These are phyloP conservation scores for Luvunga scandens DNA, from an alignment of 345 rosid genomes.

Conservation along the genomic window DNA sequence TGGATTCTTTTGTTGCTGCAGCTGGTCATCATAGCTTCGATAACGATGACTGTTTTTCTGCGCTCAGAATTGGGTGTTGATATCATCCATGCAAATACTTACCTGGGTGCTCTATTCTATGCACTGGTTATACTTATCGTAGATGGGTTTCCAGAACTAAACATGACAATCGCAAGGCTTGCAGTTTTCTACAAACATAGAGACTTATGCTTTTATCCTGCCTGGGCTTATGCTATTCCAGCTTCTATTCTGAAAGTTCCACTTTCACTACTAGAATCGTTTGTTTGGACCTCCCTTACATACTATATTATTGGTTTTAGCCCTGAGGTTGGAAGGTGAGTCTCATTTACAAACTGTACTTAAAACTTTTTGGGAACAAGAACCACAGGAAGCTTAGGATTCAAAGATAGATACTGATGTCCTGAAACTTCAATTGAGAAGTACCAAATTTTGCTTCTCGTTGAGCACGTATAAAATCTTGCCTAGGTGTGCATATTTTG, in stretches of 20 bases:
- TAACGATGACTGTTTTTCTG: slow-evolving; percentile 52
- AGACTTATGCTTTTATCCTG: slow-evolving; percentile 62
- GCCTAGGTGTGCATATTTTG: no score
- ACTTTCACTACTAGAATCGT: slow-evolving; percentile 39
- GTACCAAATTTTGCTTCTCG: neutral
- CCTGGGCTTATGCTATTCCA: slow-evolving; percentile 70
- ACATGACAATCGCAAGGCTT: slow-evolving; percentile 56
- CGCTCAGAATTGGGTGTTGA: slow-evolving; percentile 42
- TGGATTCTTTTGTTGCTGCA: slow-evolving; percentile 19
- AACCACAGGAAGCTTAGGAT: neutral
- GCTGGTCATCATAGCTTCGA: slow-evolving; percentile 46
- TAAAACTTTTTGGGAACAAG: neutral
- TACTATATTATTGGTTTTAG: slow-evolving; percentile 69
- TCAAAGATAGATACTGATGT: no score
- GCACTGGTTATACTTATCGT: slow-evolving; percentile 46
- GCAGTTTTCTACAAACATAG: slow-evolving; percentile 73
- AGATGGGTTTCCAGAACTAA: slow-evolving; percentile 63
- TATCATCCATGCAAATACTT: slow-evolving; percentile 25
- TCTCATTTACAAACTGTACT: neutral
- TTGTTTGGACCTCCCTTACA: slow-evolving; percentile 61
- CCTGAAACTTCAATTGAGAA: no score
- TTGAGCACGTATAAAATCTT: neutral
- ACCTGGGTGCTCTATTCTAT: slow-evolving; percentile 54
- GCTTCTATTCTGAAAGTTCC: slow-evolving; percentile 45
- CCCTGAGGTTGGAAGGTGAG: slow-evolving; percentile 49